Base-by-base conservation (phyloP, 331 rosid genomes). In the Acacia concinna region DNA sequence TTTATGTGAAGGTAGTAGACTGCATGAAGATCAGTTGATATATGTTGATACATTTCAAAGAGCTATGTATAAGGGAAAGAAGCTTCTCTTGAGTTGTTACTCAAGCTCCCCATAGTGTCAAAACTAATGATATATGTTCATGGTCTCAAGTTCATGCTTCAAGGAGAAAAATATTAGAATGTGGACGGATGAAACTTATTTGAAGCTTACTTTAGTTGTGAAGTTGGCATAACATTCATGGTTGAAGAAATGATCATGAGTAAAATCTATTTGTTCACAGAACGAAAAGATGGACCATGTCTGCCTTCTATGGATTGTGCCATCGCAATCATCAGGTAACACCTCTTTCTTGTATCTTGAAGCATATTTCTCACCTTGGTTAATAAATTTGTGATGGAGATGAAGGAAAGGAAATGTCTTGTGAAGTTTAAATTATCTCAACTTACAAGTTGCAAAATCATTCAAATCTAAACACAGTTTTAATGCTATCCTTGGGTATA, bases 21-120 rank as follows among this genome's bases (percentile, higher is more conserved):
- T 70, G 56, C 20, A 4, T 15, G 79, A 71, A 75, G 79, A 83
- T 79, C 47, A 34, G 23, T 21, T 75, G 40, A 64, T 83, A 6
- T 41, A 31, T 79, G 69, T 56, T 46, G 28, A 25, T 10, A 65
- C 68, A 68, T 40, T 63, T 63, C 79, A 78, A 71, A 71, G 47
- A 73, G 43, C 78, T 35, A 27, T 40, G 32, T 25, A 74, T 5
- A 37, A 35, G 32, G 44, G 21, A 47, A 57, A 69, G 77, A 68
- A 60, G 76, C 60, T 28, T 64, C 71, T 77, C 51, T 34, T 54
- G 77, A 20, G 34, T 73, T 28, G 18, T 5, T 12, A 25, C 28
- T 14, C 14, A 35, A 54, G 37, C 67, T 60, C 34, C 67, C 37
- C 44, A 6, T 28, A 8, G 28, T 46, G 43, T n/a, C 28, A 5